Evolutionary conservation across 805 yeast genomes (phyloP), one percentile per base, ranked within the genome.

Genomic region (Maudiozyma pseudohumilis): DNA sequence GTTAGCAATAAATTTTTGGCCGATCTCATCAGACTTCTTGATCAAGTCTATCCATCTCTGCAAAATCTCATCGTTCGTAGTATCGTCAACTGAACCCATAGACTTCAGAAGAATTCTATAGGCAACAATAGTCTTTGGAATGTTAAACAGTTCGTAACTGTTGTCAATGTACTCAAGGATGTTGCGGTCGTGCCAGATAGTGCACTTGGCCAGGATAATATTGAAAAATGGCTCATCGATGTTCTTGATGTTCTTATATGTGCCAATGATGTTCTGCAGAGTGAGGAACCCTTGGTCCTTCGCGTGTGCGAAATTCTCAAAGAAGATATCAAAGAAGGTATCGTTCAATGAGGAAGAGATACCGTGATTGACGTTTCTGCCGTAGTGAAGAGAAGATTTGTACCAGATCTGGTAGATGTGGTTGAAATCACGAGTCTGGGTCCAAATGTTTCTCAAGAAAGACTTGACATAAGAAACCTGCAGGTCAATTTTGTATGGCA

Each of bases 211-310:
- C 40, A 84, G 66, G 38, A 83, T 66, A 30, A 83, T 82, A 57
- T 84, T 85, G 58, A 85, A 72, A 52, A 85, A 82, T n/a, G 84
- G 79, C 56, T 82, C 89, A 56, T 83, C 89, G 39, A 80, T 68
- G 17, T 71, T 65, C 50, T 74, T 75, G 43, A 75, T 64, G 33
- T 66, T 66, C 35, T 75, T 68, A 54, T 80, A 80, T 24, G 68
- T 63, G 13, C 67, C 56, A 41, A 82, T 74, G 36, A 81, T 55
- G 34, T 70, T 66, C 51, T 73, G 72, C 47, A 85, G 69, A 47
- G 72, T 68, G 36, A 53, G 54, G 48, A 77, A 72, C 4, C 86
- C 80, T 45, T 74, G 73, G 7, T 62, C 64, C 43, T 64, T 61
- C 29, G 72, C 69, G 42, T 66, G 64, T 13, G 65, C 62, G 56